Evolutionary conservation across 2,329 filamentous ascomycete genomes (phyloP).

Genomic region (Akanthomyces muscarius): DNA sequence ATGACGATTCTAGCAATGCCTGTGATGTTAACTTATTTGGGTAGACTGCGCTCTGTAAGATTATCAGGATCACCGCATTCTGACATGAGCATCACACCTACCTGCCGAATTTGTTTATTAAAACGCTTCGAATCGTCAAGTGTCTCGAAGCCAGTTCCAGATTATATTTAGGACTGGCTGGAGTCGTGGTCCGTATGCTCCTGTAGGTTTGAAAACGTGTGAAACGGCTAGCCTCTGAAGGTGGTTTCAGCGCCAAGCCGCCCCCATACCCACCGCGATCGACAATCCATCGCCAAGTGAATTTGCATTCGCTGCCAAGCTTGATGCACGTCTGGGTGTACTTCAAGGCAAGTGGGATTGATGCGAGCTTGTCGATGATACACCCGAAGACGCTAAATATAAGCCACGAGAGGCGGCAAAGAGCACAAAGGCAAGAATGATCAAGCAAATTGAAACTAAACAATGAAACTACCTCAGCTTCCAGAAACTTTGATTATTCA

Average conservation of each 20-base stretch:
- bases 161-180: background rate
- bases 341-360: background rate
- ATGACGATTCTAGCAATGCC: too few species aligned
- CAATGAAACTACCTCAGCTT: too few species aligned
- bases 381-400: background rate
- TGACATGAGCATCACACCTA: background rate
- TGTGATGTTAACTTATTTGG: too few species aligned
- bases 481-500: too few species aligned
- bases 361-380: background rate
- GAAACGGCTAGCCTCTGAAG: background rate
- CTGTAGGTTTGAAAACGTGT: background rate
- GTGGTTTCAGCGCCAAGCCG: slow-evolving; percentile 10
- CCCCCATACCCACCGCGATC: background rate
- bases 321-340: background rate
- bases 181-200: background rate
- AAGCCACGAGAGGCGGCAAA: background rate
- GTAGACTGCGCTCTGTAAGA: background rate
- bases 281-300: background rate
- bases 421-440: too few species aligned
- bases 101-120: background rate
- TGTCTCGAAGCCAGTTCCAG: slow-evolving; percentile 3
- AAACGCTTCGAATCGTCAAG: background rate
- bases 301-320: background rate
- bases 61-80: background rate
- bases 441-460: too few species aligned